Base-by-base conservation (phyloP, 1,284 basidiomycete genomes). In the Ustilago curta region DNA sequence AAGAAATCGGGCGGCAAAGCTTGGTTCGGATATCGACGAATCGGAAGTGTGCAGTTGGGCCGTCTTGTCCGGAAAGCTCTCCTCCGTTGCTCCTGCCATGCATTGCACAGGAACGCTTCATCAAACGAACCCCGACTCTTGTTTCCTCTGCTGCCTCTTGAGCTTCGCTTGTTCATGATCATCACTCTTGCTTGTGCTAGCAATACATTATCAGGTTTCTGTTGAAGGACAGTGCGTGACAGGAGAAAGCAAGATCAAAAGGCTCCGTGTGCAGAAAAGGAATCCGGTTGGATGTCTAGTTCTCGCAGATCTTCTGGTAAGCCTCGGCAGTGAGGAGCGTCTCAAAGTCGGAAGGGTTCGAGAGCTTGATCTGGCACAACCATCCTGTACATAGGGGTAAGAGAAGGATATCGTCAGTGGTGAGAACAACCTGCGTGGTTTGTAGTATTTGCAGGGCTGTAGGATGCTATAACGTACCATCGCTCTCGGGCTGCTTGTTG, bases 321-420 rank as follows among this genome's bases (percentile, higher is more conserved):
- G 89, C 90, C 61, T 92, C 91, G 70, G 89, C 90, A 35, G 89
- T 89, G 85, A 99, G 87, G 32, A 99, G 88, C 86, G 91, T 97
- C 80, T 81, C 79, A 51, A 83, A 92, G 90, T 90, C 92, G 8
- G 88, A 85, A 6, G 92, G 91, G 68, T 93, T 87, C 32, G 91
- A 89, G 56, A 97, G 86, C 86, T 92, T 90, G 85, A 99, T 91
- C 88, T 94, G 95, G 90, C 93, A 95, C 54, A 98, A 89, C 95
- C 95, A 98, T 59, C 95, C 95, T 96, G 81, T 27, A 12, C 8
- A 7, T 23, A 29, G 19, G 31, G 31, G 23, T 12, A 32, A 19
- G n/a, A 27, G 31, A 5, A 31, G n/a, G 23, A 7, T 8, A 50
- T 27, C 27, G 27, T 27, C 4, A 9, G 23, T 31, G 25, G 35